Base-by-base conservation (phyloP, 1,284 basidiomycete genomes). In the Puccinia horiana region DNA sequence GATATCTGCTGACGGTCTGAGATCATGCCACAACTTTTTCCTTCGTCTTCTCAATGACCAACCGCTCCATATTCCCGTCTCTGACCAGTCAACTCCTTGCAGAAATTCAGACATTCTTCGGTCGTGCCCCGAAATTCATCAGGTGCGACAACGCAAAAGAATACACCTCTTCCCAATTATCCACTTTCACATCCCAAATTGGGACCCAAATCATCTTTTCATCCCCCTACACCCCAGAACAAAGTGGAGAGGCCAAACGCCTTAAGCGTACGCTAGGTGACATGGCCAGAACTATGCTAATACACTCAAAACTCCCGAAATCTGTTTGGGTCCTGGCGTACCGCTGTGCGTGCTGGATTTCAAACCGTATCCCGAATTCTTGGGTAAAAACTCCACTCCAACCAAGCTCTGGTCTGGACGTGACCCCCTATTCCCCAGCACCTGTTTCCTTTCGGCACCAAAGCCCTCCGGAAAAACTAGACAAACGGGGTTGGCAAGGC, bases 241-340 rank as follows among this genome's bases (percentile, higher is more conserved):
- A 75, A 37, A 75, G 54, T 42, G 72, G 72, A 20, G 72, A 54
- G 29, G 72, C 72, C 6, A 47, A 75, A 54, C 42, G 72, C 6
- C 26, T 75, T 2, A 75, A 75, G 23, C 16, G 72, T 12, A 75
- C 72, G 6, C 47, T 75, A 23, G 72, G 72, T 37, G 52, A 75
- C 47, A 75, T 75, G 3, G 72, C 72, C 16, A 20, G 47, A 9
- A 37, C 72, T 16, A 75, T 29, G 9, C 12, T 75, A 5, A 14
- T 2, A 8, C 32, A 56, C n/a, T 49, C 42, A 8, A 20, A 54
- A 54, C 40, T 75, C 2, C 72, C 72, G 6, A 4, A 54, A 3
- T 23, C 23, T 16, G 11, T 75, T 18, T 75, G 72, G 72, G 29
- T 14, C 4, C 54, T n/a, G 14, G 72, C 47, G 11, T 75, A 75